Conservation (phyloP, 495 filamentous ascomycete species). For the Neurospora pannonica region DNA sequence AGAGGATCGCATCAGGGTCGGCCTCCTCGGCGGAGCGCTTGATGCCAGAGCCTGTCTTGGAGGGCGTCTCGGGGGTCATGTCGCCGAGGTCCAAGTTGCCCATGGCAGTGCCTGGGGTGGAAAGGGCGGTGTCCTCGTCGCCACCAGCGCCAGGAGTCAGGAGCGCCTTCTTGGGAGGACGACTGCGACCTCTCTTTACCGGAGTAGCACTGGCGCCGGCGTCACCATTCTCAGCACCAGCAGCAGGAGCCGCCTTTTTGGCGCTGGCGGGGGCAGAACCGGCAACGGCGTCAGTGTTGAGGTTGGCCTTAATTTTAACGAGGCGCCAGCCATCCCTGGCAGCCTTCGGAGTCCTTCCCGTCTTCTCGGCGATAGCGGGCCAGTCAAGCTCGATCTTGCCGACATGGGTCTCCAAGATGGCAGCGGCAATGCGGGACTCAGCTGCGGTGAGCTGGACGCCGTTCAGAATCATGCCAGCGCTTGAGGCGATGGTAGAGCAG, state of each 20-base stretch:
- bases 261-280: neutral
- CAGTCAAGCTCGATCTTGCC: too few species aligned
- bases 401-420: too few species aligned
- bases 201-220: slow-evolving; percentile 1
- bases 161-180: neutral
- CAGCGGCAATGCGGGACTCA: too few species aligned
- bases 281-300: too few species aligned
- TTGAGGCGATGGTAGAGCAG: too few species aligned
- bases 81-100: neutral
- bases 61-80: neutral
- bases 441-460: too few species aligned
- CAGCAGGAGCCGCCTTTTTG: neutral
- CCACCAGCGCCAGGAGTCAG: neutral
- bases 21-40: neutral
- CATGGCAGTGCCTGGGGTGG: neutral
- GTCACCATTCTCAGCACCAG: neutral
- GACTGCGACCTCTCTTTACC: neutral
- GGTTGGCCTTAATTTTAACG: too few species aligned
- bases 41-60: neutral
- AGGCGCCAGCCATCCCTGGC: too few species aligned
- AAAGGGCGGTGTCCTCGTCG: neutral
- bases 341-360: too few species aligned
- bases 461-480: too few species aligned
- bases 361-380: too few species aligned
- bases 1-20: neutral